phyloP scores from a whole-genome alignment of 1,284 basidiomycete genomes.

The Peniophora sp. region DNA sequence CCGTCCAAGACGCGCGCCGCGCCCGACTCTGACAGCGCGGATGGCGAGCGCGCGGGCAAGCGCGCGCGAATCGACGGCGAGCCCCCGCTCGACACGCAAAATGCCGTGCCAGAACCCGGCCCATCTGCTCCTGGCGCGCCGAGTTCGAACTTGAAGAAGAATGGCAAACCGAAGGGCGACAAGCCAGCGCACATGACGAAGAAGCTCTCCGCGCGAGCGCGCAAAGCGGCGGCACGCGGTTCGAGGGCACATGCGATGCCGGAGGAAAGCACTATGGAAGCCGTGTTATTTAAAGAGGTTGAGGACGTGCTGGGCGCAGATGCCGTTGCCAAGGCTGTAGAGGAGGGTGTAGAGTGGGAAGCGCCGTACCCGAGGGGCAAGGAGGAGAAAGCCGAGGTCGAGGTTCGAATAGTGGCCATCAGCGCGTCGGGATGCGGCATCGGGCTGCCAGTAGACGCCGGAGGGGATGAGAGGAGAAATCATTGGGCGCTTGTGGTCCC shows the following conservation, averaged over 20 bases:
- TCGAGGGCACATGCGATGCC: constrained; percentile 24
- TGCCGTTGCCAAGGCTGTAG: constrained; percentile 41
- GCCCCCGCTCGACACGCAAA: no score
- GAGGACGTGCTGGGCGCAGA: constrained; percentile 58
- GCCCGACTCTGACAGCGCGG: no score
- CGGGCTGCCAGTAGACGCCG: constrained; percentile 19
- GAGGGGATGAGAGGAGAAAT: constrained; percentile 30
- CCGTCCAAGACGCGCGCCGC: no score
- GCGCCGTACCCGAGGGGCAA: constrained; percentile 44
- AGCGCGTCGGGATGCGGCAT: constrained; percentile 17
- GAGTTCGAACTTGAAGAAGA: no score
- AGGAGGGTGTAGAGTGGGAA: constrained; percentile 44
- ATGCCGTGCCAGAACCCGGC: no score
- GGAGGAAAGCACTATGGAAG: constrained; percentile 64
- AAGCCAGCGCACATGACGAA: neutral
- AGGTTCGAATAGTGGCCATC: constrained; percentile 55
- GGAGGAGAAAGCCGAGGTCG: constrained; percentile 58
- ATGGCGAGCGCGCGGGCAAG: no score
- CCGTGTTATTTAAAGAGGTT: constrained; percentile 72
- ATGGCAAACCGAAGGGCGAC: no score
- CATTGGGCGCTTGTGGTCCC: constrained; percentile 81
- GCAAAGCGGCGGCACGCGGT: constrained; percentile 17
- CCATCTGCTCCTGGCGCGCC: no score
- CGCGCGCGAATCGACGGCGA: no score
- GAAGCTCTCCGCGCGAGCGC: constrained; percentile 7